Percentiles rank a stretch among this genome's conserved stretches.
phyloP scores from a whole-genome alignment of 805 yeast species.

The Kazachstania bromeliacearum region DNA sequence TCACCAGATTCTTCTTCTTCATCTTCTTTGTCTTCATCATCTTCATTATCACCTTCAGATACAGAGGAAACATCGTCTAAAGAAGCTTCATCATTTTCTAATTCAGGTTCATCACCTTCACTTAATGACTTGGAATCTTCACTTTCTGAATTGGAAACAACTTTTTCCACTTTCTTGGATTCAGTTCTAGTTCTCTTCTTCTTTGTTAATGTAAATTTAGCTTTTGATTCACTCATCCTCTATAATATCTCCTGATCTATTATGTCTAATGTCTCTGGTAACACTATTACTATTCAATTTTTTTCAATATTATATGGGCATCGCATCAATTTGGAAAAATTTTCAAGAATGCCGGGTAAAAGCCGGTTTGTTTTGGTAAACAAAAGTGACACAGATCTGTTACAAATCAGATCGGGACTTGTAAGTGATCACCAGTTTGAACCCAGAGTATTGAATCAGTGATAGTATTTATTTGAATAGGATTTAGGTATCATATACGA shows the following conservation, averaged over 20 bases:
- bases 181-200: slow-evolving; percentile 1
- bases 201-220: not conserved
- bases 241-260: not conserved
- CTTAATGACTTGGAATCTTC: not conserved
- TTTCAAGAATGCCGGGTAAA: not conserved
- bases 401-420: not conserved
- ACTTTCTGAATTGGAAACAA: not conserved
- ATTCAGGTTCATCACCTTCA: not conserved
- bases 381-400: slow-evolving; percentile 3
- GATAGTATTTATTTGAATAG: too few species aligned
- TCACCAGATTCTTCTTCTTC: slow-evolving; percentile 19
- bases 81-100: slow-evolving; percentile 15
- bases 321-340: not conserved
- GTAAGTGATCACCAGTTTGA: too few species aligned
- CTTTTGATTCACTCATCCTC: not conserved
- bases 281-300: not conserved
- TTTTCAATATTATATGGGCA: not conserved
- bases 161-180: not conserved
- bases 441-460: too few species aligned
- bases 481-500: too few species aligned
- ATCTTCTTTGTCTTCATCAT: slow-evolving; percentile 17
- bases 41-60: slow-evolving; percentile 14
- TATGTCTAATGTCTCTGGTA: not conserved
- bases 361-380: slow-evolving; percentile 2
- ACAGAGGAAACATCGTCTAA: slow-evolving; percentile 15